Evolutionary conservation across 2,329 filamentous ascomycete species (phyloP).

Genomic region (Hirsutella thompsonii): DNA sequence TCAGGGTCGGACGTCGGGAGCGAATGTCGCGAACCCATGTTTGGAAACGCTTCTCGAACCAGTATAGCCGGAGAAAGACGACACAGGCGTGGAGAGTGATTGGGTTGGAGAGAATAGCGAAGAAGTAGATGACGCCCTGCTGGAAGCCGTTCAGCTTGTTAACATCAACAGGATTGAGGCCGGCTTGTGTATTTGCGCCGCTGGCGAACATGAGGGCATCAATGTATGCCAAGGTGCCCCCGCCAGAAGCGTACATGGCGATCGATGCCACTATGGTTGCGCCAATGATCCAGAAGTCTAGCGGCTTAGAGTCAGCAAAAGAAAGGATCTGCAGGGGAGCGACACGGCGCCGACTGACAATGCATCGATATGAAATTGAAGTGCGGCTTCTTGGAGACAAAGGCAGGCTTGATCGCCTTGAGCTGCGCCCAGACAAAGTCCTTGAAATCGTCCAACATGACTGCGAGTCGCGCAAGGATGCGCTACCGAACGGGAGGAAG

Average conservation of each 20-base stretch:
- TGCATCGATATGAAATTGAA: constrained; percentile 76
- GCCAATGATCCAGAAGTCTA: constrained; percentile 70
- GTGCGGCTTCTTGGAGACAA: constrained; percentile 47
- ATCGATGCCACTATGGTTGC: constrained; percentile 64
- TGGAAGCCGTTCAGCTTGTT: constrained; percentile 59
- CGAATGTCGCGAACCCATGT: constrained; percentile 65
- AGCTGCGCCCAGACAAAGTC: constrained; percentile 27
- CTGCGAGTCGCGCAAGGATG: neutral
- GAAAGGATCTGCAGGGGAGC: neutral
- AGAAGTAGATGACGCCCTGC: constrained; percentile 59
- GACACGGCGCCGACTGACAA: constrained; percentile 37
- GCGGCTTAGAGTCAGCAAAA: constrained; percentile 8
- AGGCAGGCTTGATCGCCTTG: constrained; percentile 39
- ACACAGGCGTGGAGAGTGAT: constrained; percentile 77
- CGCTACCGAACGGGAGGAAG: constrained; percentile 3
- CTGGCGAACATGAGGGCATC: constrained; percentile 84
- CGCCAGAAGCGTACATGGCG: constrained; percentile 51
- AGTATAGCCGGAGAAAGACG: constrained; percentile 86
- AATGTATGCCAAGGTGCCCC: constrained; percentile 57
- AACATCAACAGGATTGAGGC: constrained; percentile 68
- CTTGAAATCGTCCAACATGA: constrained; percentile 20
- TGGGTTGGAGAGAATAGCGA: constrained; percentile 64
- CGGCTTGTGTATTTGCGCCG: constrained; percentile 81
- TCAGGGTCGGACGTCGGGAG: constrained; percentile 48
- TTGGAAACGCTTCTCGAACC: constrained; percentile 96